phyloP scores from a whole-genome alignment of 1,284 basidiomycete genomes.

The Bondarzewia mesenterica region DNA sequence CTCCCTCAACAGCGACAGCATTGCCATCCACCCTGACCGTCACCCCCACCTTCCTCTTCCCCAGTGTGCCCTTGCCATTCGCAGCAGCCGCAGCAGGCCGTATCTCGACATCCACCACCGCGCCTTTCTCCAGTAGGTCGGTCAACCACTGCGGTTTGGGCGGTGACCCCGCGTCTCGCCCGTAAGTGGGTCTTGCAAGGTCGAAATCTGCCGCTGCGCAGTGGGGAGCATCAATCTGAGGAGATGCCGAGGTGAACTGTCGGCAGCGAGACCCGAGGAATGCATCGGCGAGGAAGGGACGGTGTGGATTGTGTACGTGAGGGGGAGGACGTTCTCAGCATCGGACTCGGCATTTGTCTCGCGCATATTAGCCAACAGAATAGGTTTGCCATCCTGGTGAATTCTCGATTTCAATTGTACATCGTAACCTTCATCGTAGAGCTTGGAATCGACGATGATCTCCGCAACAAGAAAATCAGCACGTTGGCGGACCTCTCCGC shows the following conservation, averaged over 20 bases:
- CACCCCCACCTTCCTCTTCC: constrained; percentile 9
- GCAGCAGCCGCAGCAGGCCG: constrained; percentile 26
- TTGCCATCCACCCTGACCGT: constrained; percentile 47
- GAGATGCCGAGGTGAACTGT: constrained; percentile 62
- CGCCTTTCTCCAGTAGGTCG: constrained; percentile 61
- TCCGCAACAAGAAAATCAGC: constrained; percentile 64
- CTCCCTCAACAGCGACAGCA: constrained; percentile 50
- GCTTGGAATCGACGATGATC: constrained; percentile 67
- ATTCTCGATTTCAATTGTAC: constrained; percentile 42
- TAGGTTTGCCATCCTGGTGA: constrained; percentile 23
- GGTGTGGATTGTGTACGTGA: constrained; percentile 50
- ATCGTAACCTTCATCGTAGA: constrained; percentile 65
- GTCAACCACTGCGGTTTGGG: constrained; percentile 70
- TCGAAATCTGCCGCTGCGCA: constrained; percentile 66
- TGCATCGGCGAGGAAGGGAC: constrained; percentile 76
- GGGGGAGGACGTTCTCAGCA: constrained; percentile 31
- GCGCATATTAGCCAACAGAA: constrained; percentile 11
- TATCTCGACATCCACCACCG: constrained; percentile 54
- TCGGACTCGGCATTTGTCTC: constrained; percentile 6
- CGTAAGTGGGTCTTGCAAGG: constrained; percentile 74
- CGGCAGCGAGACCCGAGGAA: constrained; percentile 57
- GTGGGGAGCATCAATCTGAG: constrained; percentile 76
- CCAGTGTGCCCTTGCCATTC: constrained; percentile 6
- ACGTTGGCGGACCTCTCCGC: constrained; percentile 46
- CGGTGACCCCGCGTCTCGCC: constrained; percentile 54